A percentile compares a stretch with the other conserved stretches of the same genome.
These are phyloP conservation scores for Debaryomyces psychrophilus DNA, from an alignment of 1,139 yeast genomes.

Conservation along the genomic window DNA sequence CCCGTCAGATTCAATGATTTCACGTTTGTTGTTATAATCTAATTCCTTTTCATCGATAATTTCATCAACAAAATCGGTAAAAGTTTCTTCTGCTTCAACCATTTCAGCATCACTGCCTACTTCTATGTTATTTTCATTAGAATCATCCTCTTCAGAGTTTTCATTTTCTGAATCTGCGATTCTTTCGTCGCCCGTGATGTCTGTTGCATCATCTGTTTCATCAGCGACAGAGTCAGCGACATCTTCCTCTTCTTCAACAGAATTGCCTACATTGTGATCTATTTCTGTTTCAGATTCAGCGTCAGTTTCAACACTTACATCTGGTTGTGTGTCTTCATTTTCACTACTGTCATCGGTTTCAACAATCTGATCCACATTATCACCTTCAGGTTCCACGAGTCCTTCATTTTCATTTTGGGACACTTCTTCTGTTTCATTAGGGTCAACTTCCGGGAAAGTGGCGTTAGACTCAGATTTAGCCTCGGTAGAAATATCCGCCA, in stretches of 20 bases:
- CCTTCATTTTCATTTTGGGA: neutral
- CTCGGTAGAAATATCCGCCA: neutral
- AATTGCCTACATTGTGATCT: conserved; percentile 7
- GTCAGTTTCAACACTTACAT: conserved; percentile 2
- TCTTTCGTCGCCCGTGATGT: neutral
- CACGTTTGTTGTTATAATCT: conserved; percentile 11
- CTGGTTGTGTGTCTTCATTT: conserved; percentile 8
- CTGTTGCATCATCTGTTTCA: conserved; percentile 6
- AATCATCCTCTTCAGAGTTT: neutral
- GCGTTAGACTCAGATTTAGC: neutral
- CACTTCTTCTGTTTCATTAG: neutral
- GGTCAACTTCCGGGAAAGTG: neutral
- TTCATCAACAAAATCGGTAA: neutral
- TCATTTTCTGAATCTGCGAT: conserved; percentile 8
- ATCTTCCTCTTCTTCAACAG: conserved; percentile 11
- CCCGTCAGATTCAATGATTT: conserved; percentile 5
- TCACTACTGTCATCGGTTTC: conserved; percentile 8
- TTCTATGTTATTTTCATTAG: no score
- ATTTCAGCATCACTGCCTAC: neutral
- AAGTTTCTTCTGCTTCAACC: neutral
- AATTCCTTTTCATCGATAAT: neutral
- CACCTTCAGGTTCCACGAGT: neutral
- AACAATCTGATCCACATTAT: conserved; percentile 1
- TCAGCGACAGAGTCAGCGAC: conserved; percentile 8
- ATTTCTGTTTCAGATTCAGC: neutral